Percentiles rank a stretch among this genome's conserved stretches.
These are phyloP conservation scores for Wickerhamomyces sp. DNA, from an alignment of 1,139 yeast genomes.

Conservation along the genomic window DNA sequence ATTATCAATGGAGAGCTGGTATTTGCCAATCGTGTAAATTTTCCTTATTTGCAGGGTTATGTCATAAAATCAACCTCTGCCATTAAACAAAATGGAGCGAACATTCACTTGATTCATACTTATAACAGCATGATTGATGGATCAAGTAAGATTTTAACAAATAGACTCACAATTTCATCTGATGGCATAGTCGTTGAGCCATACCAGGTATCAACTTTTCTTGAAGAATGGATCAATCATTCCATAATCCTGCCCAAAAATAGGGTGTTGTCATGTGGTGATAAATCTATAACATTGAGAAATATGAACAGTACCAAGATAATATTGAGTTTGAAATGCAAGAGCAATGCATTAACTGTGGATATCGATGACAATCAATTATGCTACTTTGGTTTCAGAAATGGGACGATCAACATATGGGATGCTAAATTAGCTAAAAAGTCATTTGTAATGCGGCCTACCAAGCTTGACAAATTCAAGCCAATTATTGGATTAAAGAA, in stretches of 20 bases:
- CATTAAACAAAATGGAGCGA: too few relatives aligned
- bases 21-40: too few relatives aligned
- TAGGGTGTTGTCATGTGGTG: not conserved
- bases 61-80: too few relatives aligned
- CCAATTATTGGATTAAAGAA: slow-evolving; percentile 12
- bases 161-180: too few relatives aligned
- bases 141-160: too few relatives aligned
- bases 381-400: slow-evolving; percentile 16
- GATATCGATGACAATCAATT: slow-evolving; percentile 3
- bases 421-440: slow-evolving; percentile 11
- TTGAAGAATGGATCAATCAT: not conserved
- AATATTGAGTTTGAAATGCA: not conserved
- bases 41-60: too few relatives aligned
- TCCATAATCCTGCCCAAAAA: not conserved
- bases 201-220: not conserved
- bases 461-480: slow-evolving; percentile 3
- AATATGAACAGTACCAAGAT: not conserved
- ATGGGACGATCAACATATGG: slow-evolving; percentile 14
- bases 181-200: not conserved
- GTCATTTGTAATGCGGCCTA: not conserved
- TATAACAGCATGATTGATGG: not conserved
- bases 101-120: too few relatives aligned
- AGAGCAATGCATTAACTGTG: slow-evolving; percentile 11
- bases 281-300: slow-evolving; percentile 2
- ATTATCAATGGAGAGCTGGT: too few relatives aligned